Conservation (phyloP, 2,329 filamentous ascomycete genomes). For the Sporothrix brasiliensis region DNA sequence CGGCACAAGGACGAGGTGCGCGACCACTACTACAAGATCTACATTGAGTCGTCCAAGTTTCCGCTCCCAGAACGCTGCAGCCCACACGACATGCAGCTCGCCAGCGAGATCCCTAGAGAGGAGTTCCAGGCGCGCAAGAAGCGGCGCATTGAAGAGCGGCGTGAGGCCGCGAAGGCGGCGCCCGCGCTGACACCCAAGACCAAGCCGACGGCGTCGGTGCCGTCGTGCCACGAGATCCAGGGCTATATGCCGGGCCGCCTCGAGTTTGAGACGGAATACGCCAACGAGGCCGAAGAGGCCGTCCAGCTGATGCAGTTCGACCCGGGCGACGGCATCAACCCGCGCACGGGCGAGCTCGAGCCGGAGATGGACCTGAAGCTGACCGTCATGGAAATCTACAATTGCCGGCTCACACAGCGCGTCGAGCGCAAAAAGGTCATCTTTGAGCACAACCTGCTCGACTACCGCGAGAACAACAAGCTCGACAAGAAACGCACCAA, state of each 20-base stretch:
- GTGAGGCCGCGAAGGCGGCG: conserved; percentile 82
- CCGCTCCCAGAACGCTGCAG: conserved; percentile 85
- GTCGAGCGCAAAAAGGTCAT: conserved; percentile 95
- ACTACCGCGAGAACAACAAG: conserved; percentile 89
- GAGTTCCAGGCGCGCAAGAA: conserved; percentile 95
- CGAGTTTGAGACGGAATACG: conserved; percentile 96
- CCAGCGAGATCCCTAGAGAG: conserved; percentile 80
- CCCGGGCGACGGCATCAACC: conserved; percentile 89
- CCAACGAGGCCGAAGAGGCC: conserved; percentile 96
- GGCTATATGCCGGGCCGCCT: conserved; percentile 97
- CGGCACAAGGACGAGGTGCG: conserved; percentile 93
- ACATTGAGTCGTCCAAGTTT: conserved; percentile 80
- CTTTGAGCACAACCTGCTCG: conserved; percentile 90
- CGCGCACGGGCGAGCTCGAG: conserved; percentile 79
- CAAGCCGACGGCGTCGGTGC: conserved; percentile 93
- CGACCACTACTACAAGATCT: conserved; percentile 89
- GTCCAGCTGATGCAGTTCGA: conserved; percentile 99
- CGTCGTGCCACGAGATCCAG: conserved; percentile 95
- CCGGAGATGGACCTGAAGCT: conserved; percentile 97
- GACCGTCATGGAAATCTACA: conserved; percentile 98
- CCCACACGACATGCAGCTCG: conserved; percentile 75
- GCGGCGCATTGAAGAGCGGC: conserved; percentile 85
- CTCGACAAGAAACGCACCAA: conserved; percentile 94
- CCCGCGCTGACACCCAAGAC: conserved; percentile 85
- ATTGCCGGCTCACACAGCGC: conserved; percentile 82